Evolutionary conservation across 441 rosid species (phyloP).

Genomic region (Erodium texanum): DNA sequence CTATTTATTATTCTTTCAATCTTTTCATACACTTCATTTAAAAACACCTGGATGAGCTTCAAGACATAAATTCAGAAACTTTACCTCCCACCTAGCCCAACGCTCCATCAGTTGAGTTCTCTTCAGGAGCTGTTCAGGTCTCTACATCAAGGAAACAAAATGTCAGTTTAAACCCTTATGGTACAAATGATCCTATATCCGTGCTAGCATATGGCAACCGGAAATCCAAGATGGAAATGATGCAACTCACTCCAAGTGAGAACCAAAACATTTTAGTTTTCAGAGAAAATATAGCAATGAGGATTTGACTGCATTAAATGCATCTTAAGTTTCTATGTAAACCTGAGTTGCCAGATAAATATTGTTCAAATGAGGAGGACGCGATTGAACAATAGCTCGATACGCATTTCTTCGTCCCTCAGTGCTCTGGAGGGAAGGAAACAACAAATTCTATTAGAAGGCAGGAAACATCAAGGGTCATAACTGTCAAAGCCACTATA

Average conservation of each 20-base stretch:
- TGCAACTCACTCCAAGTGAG: neutral
- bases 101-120: conserved; percentile 98
- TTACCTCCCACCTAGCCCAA: conserved; percentile 99
- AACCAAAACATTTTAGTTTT: neutral
- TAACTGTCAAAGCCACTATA: conserved; percentile 2
- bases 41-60: conserved; percentile 12
- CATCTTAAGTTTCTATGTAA: conserved; percentile 5
- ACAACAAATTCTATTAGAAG: conserved; percentile 16
- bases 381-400: conserved; percentile 88
- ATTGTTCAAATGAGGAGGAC: conserved; percentile 87
- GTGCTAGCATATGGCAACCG: neutral
- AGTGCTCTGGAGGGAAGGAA: conserved; percentile 41
- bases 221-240: neutral
- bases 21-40: neutral
- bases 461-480: conserved; percentile 5
- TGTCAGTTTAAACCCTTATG: conserved; percentile 7
- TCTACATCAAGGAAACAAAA: conserved; percentile 35
- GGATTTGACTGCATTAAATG: neutral
- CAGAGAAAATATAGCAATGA: neutral
- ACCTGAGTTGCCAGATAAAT: conserved; percentile 98
- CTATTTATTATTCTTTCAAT: conserved; percentile 6
- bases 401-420: conserved; percentile 91
- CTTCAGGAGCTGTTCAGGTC: conserved; percentile 94
- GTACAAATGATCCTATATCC: neutral
- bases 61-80: conserved; percentile 12